Evolutionary conservation across 1,284 basidiomycete genomes (phyloP), one percentile per base, ranked within the genome.

Genomic region (Sporisorium reilianum): DNA sequence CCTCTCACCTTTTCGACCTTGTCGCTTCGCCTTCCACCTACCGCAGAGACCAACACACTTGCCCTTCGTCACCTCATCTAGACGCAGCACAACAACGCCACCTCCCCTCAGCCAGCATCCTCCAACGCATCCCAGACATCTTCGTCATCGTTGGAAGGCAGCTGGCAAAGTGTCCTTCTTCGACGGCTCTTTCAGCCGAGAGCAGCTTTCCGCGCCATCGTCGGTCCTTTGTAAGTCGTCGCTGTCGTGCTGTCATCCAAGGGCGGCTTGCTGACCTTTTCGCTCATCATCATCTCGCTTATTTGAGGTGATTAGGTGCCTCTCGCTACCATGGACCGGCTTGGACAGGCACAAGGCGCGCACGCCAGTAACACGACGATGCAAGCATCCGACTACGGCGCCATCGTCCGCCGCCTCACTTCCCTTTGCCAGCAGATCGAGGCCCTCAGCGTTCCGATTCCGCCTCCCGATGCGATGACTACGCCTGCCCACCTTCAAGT

Each of bases 381-480:
- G 20, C 48, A 14, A 12, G 4, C 26, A 16, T 25, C 42, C 41
- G 49, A 52, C 41, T 60, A 66, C 36, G 57, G 57, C 45, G 53
- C 64, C 32, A 42, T 66, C 52, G 49, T 66, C 30, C 60, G 58
- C 18, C 59, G 40, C 1, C 58, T 67, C 34, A 40, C 36, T 0
- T 5, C 30, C 30, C 16, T 62, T 16, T 54, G 59, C 46, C 59
- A 54, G 46, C 58, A 62, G 28, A 28, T 61, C 40, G 59, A 67
- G 7, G 45, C 45, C 23, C 57, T 67, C 40, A 30, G 50, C 26
- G n/a, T 49, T 58, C 53, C 64, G 9, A 32, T 61, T 10, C 52
- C 56, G 5, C 0, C 41, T 3, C 12, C 34, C 34, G n/a, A n/a
- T 34, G 20, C 41, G 10, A 22, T 20, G 22, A 42, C n/a, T n/a